Percentiles rank a stretch among this genome's conserved stretches.
phyloP scores from a whole-genome alignment of 2,329 filamentous ascomycete genomes.

The Aspergillus ustus region DNA sequence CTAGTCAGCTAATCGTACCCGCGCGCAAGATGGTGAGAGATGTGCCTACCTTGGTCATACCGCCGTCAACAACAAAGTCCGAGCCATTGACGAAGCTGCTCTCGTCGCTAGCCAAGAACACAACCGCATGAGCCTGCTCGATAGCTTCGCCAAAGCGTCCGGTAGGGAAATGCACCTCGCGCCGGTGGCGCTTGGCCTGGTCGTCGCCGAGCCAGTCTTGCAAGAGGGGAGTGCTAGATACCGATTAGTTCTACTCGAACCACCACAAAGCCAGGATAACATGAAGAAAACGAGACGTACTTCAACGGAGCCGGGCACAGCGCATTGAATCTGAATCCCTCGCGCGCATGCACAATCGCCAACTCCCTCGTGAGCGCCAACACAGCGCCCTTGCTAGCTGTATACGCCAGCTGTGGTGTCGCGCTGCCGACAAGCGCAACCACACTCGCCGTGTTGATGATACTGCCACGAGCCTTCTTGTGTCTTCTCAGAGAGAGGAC shows the following conservation, averaged over 20 bases:
- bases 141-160: constrained; percentile 92
- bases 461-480: constrained; percentile 76
- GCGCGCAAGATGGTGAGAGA: no score
- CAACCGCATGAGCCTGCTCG: constrained; percentile 86
- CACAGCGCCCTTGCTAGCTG: constrained; percentile 90
- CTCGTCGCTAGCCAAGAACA: constrained; percentile 88
- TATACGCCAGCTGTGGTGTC: constrained; percentile 90
- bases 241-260: constrained; percentile 1
- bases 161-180: constrained; percentile 86
- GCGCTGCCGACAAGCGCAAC: constrained; percentile 86
- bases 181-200: constrained; percentile 75
- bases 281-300: constrained; percentile 40
- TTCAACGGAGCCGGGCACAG: constrained; percentile 91
- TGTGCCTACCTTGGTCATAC: constrained; percentile 74
- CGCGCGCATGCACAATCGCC: constrained; percentile 87
- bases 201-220: constrained; percentile 95
- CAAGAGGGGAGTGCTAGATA: constrained; percentile 73
- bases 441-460: constrained; percentile 92
- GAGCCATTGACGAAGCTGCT: constrained; percentile 86
- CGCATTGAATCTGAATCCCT: constrained; percentile 85
- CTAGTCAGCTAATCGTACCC: constrained; percentile 11
- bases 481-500: constrained; percentile 79
- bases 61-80: constrained; percentile 94
- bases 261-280: neutral
- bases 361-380: constrained; percentile 87